phyloP scores from a whole-genome alignment of 257 asterid genomes.

The Solanum etuberosum region DNA sequence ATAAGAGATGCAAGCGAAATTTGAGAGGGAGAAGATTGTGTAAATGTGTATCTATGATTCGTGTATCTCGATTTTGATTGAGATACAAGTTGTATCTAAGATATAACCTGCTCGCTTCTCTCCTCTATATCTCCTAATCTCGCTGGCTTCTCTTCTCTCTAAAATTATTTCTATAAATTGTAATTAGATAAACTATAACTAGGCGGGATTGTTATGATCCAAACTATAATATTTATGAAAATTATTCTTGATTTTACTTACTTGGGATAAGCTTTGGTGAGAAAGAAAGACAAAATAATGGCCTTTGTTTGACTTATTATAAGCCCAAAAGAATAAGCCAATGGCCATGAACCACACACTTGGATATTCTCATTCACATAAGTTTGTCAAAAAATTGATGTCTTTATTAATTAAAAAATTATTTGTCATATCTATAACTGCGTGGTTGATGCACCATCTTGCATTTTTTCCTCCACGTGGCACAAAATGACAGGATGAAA shows the following conservation, averaged over 20 bases:
- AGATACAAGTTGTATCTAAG: neutral
- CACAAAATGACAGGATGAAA: slow-evolving; percentile 10
- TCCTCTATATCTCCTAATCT: neutral
- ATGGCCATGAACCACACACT: neutral
- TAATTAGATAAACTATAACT: no score
- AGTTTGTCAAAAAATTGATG: neutral
- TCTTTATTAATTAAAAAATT: no score
- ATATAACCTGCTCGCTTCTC: neutral
- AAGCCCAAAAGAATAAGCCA: neutral
- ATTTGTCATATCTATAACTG: neutral
- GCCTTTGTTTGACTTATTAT: neutral
- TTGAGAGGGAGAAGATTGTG: neutral
- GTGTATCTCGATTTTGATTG: neutral
- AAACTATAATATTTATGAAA: neutral
- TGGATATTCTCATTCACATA: neutral
- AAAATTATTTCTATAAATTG: no score
- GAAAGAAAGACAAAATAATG: neutral
- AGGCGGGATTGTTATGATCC: neutral
- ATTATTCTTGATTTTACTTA: neutral
- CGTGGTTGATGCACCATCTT: slow-evolving; percentile 8
- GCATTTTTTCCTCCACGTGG: slow-evolving; percentile 10
- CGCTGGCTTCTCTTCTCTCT: neutral
- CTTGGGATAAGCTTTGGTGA: neutral
- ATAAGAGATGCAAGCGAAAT: neutral
- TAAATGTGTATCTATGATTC: no score